Evolutionary conservation across 768 basidiomycete genomes (phyloP).

Genomic region (Termitomyces heimii): DNA sequence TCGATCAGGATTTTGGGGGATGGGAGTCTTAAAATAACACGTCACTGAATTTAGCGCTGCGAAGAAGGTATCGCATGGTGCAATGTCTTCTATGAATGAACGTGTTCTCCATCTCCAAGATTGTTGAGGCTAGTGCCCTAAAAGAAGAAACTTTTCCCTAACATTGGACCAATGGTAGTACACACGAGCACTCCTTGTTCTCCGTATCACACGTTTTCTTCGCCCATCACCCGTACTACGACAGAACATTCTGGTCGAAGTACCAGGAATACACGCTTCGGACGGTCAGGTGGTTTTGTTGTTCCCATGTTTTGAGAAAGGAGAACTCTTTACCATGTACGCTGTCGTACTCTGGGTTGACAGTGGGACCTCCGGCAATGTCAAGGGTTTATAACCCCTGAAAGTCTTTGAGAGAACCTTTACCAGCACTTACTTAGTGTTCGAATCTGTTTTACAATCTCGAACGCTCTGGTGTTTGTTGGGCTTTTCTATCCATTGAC

Average conservation of each 20-base stretch:
- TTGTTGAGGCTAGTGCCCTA: neutral
- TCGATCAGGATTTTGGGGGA: neutral
- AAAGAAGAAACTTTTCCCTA: neutral
- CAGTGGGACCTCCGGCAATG: neutral
- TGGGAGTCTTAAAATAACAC: neutral
- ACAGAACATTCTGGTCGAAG: neutral
- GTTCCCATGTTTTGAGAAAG: neutral
- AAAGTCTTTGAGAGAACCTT: neutral
- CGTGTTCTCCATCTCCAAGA: neutral
- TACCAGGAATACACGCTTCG: neutral
- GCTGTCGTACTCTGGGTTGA: neutral
- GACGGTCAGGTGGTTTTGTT: neutral
- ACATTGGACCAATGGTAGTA: neutral
- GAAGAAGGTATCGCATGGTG: neutral
- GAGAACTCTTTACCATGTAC: neutral
- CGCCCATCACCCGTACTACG: neutral
- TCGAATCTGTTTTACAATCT: neutral
- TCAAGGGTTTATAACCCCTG: neutral
- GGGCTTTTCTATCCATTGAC: neutral
- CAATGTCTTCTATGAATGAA: neutral
- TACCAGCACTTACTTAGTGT: neutral
- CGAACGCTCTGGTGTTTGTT: neutral
- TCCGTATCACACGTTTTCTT: neutral
- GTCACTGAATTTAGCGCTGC: neutral
- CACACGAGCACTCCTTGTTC: neutral